Base-by-base conservation (phyloP, 495 filamentous ascomycete species). In the Aspergillus sparsus region DNA sequence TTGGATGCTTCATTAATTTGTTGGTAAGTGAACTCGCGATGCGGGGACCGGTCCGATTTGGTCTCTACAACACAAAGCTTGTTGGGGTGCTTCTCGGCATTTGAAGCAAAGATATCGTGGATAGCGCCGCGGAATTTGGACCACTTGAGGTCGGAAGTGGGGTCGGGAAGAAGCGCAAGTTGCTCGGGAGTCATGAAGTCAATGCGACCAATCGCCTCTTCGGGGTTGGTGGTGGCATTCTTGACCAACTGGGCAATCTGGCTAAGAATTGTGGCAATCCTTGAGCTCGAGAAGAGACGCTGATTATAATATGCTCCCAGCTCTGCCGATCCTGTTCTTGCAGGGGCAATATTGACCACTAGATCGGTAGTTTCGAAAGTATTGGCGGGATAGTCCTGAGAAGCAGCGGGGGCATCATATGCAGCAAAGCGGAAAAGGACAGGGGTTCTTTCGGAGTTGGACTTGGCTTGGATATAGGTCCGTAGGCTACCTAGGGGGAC, bases 1-100 rank as follows among this genome's bases (percentile, higher is more conserved):
- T 96, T 95, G 10, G 90, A 88, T 1, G 88, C 88, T 72, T 96
- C 87, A 68, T 92, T 85, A 61, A 98, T 96, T 66, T 97, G 91
- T 58, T 76, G 74, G 73, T 98, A 98, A 3, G 88, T 96, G 68
- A 96, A 98, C 33, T 79, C 71, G 51, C 93, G 80, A 49, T 80
- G 68, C 5, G 88, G 79, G 1, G 82, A 77, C 2, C 70, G 81
- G 21, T 75, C 80, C 6, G 85, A 85, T 44, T 82, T 83, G 2
- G 94, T 97, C 67, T 97, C 93, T 3, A 91, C 78, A 9, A 98
- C 90, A 64, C 92, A 97, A 27, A 85, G 77, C 64, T 87, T 81
- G 13, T 91, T 87, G 3, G 93, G 92, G 67, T 93, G 85, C 45
- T 77, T 84, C 59, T 83, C 74, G 1, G 89, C 90, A 64, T 91